A percentile compares a stretch with the other conserved stretches of the same genome.
These are phyloP conservation scores for Pneumocystis canis DNA, from an alignment of 1,139 yeast genomes.

Conservation along the genomic window DNA sequence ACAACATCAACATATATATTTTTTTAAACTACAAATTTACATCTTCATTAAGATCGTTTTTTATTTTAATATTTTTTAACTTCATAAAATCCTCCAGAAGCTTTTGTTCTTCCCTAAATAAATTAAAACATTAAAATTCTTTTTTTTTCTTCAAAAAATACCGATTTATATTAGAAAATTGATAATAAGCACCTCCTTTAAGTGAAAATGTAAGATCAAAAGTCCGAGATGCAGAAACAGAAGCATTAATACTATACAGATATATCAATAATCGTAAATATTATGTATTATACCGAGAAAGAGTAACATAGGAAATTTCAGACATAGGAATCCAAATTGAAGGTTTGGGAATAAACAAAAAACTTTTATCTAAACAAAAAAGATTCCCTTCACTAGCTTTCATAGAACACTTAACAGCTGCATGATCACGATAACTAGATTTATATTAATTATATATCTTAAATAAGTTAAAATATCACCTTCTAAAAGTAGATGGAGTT, in stretches of 20 bases:
- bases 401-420: slow-evolving; percentile 80
- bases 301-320: slow-evolving; percentile 60
- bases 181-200: slow-evolving; percentile 54
- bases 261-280: neutral
- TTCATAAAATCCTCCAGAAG: slow-evolving; percentile 60
- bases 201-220: slow-evolving; percentile 77
- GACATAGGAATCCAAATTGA: slow-evolving; percentile 79
- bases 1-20: slow-evolving; percentile 54
- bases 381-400: slow-evolving; percentile 92
- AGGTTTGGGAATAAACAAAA: slow-evolving; percentile 85
- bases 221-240: slow-evolving; percentile 69
- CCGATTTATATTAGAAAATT: slow-evolving; percentile 76
- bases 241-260: slow-evolving; percentile 41
- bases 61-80: slow-evolving; percentile 63
- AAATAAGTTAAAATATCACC: slow-evolving; percentile 25
- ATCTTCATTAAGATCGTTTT: slow-evolving; percentile 81
- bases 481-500: slow-evolving; percentile 47
- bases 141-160: neutral
- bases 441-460: slow-evolving; percentile 25
- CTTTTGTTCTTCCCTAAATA: slow-evolving; percentile 57
- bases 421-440: slow-evolving; percentile 33
- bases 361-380: slow-evolving; percentile 79
- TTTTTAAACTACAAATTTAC: neutral
- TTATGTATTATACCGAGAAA: slow-evolving; percentile 40
- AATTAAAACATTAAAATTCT: neutral